Evolutionary conservation across 805 yeast species (phyloP), one percentile per base, ranked within the genome.

Genomic region (Torulaspora quercuum): DNA sequence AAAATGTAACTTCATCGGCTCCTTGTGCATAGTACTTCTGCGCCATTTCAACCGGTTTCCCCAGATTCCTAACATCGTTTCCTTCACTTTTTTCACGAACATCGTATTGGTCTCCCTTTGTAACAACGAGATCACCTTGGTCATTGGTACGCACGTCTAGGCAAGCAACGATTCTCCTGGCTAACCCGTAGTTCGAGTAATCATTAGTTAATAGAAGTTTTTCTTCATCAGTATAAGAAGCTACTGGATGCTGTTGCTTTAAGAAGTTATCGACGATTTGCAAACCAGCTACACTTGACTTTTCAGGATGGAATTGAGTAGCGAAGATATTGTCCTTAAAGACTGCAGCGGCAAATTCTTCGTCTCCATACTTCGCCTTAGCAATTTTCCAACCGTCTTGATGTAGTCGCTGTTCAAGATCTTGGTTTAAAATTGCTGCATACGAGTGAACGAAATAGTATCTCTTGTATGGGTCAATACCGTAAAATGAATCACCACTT

Each of bases 271-370:
- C 72, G 40, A 92, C 73, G 7, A 90, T 77, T 44, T 75, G 73
- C 29, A 92, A 67, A 32, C 99, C 99, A 4, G 95, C 95, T 14
- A 68, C 57, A 8, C 98, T 98, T 3, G 96, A 86, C 61, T 92
- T 92, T 58, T 92, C 99, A n/a, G 99, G 99, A 63, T 92, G 99
- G 63, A 92, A 92, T 61, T 92, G 99, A 1, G 97, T 92, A 27
- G 97, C 95, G 63, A 92, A 85, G 7, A 90, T 68, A 45, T 87
- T 89, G 41, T 72, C 86, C 53, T 73, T 81, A 19, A 79, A 59
- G 32, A 89, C 59, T 0, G 97, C 92, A 10, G 97, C 94, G 43
- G 92, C 67, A 51, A 89, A 92, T 33, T 64, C 70, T 62, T 92
- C 89, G 17, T 76, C 59, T 6, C 94, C 95, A 60, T 92, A 92